Conservation (phyloP, 805 yeast species). For the Jamesozyma rosinii region DNA sequence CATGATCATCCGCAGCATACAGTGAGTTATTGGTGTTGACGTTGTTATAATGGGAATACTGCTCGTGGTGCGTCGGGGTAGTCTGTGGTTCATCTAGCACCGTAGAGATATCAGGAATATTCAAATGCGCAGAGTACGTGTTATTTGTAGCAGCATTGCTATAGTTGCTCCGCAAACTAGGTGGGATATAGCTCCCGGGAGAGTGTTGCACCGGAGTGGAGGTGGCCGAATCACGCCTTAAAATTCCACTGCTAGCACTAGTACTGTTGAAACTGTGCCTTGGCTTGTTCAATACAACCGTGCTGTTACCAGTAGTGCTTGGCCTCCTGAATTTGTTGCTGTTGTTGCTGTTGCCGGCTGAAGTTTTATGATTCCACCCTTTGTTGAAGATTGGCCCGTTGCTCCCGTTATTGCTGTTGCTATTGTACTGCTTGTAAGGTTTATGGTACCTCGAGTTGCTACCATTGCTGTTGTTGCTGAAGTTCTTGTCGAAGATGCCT, state of each 20-base stretch:
- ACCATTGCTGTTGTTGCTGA: neutral
- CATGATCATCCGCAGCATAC: conserved; percentile 15
- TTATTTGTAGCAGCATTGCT: conserved; percentile 7
- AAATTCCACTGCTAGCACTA: conserved; percentile 5
- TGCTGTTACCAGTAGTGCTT: conserved; percentile 18
- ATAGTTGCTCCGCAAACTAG: conserved; percentile 42
- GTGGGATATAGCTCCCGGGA: conserved; percentile 60
- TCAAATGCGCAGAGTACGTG: conserved; percentile 6
- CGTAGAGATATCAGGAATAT: conserved; percentile 20
- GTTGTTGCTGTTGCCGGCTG: neutral
- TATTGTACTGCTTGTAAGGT: conserved; percentile 19
- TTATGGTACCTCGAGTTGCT: conserved; percentile 10
- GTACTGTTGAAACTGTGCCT: conserved; percentile 6
- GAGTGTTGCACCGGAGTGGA: conserved; percentile 13
- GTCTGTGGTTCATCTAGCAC: conserved; percentile 12
- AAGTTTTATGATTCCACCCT: conserved; percentile 3
- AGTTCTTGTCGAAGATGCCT: conserved; percentile 39
- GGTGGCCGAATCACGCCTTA: conserved; percentile 5
- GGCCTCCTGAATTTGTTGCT: conserved; percentile 15
- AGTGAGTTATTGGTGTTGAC: neutral
- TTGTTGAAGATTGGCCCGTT: neutral
- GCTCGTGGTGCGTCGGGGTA: conserved; percentile 18
- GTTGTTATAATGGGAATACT: neutral
- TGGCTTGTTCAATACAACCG: conserved; percentile 3
- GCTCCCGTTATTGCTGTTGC: neutral